A percentile compares a stretch with the other conserved stretches of the same genome.
These are phyloP conservation scores for Penicillium sp. DNA, from an alignment of 2,329 filamentous ascomycete species.

Conservation along the genomic window DNA sequence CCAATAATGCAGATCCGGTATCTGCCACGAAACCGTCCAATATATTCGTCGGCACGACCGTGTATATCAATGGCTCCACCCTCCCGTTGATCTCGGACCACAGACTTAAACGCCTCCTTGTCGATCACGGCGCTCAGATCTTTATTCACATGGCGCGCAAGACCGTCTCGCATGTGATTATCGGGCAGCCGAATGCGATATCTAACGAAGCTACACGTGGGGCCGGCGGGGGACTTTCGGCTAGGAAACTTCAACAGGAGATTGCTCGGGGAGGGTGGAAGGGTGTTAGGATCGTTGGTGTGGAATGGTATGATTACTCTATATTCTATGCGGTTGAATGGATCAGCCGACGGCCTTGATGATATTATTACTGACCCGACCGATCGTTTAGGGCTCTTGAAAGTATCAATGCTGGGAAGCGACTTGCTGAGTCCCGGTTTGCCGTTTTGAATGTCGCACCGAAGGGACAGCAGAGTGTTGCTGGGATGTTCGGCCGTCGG, in stretches of 20 bases:
- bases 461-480: slow-evolving; percentile 65
- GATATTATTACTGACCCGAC: slow-evolving; percentile 5
- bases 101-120: slow-evolving; percentile 75
- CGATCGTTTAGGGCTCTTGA: slow-evolving; percentile 69
- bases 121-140: slow-evolving; percentile 69
- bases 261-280: slow-evolving; percentile 66
- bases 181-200: slow-evolving; percentile 54
- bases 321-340: slow-evolving; percentile 24
- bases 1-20: background rate
- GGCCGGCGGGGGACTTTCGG: slow-evolving; percentile 72
- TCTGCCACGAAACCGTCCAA: slow-evolving; percentile 24
- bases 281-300: slow-evolving; percentile 74
- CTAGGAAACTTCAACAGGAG: slow-evolving; percentile 78
- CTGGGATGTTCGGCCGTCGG: slow-evolving; percentile 47
- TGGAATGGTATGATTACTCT: slow-evolving; percentile 65
- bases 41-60: slow-evolving; percentile 70
- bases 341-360: background rate
- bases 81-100: slow-evolving; percentile 80
- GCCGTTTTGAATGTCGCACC: slow-evolving; percentile 61
- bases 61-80: slow-evolving; percentile 89
- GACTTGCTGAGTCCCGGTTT: slow-evolving; percentile 74
- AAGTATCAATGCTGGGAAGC: slow-evolving; percentile 71
- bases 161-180: slow-evolving; percentile 80
- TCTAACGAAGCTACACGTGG: slow-evolving; percentile 50
- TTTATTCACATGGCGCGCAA: slow-evolving; percentile 70